A percentile compares a stretch with the other conserved stretches of the same genome.
Evolutionary conservation across 805 yeast species (phyloP).

Genomic region (Sugiyamaella mastotermitis): DNA sequence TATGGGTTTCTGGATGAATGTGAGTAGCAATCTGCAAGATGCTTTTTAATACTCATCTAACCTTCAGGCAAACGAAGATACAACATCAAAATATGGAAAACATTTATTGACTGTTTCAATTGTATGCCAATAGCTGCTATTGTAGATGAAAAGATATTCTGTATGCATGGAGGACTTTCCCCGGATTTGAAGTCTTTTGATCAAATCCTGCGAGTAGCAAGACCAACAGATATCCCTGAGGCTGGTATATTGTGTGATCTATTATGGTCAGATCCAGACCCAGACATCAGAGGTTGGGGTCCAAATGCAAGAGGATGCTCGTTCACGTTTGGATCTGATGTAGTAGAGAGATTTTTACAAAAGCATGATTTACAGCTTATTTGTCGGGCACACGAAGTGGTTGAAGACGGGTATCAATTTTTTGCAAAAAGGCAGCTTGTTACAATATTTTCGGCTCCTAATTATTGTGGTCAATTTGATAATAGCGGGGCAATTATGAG

Average conservation of each 20-base stretch:
- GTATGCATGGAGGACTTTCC: constrained; percentile 98
- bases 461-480: constrained; percentile 98
- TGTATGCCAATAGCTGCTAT: constrained; percentile 98
- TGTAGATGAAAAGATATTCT: constrained; percentile 94
- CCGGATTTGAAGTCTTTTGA: constrained; percentile 98
- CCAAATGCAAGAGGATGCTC: constrained; percentile 99
- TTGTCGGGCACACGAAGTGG: constrained; percentile 98
- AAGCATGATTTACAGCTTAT: constrained; percentile 97
- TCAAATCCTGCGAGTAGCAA: constrained; percentile 97
- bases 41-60: too few species aligned
- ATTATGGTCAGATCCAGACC: constrained; percentile 98
- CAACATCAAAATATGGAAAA: constrained; percentile 97
- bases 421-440: constrained; percentile 94
- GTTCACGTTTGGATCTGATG: constrained; percentile 99
- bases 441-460: constrained; percentile 93
- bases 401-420: constrained; percentile 97
- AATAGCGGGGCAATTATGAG: constrained; percentile 99
- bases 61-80: constrained; percentile 98
- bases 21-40: too few species aligned
- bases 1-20: constrained; percentile 99
- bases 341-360: constrained; percentile 89
- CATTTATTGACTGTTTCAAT: constrained; percentile 97
- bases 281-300: constrained; percentile 97
- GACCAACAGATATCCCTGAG: constrained; percentile 99
- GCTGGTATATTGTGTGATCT: constrained; percentile 94